Evolutionary conservation across 2,329 filamentous ascomycete genomes (phyloP).

Genomic region (Aspergillus intermedius): DNA sequence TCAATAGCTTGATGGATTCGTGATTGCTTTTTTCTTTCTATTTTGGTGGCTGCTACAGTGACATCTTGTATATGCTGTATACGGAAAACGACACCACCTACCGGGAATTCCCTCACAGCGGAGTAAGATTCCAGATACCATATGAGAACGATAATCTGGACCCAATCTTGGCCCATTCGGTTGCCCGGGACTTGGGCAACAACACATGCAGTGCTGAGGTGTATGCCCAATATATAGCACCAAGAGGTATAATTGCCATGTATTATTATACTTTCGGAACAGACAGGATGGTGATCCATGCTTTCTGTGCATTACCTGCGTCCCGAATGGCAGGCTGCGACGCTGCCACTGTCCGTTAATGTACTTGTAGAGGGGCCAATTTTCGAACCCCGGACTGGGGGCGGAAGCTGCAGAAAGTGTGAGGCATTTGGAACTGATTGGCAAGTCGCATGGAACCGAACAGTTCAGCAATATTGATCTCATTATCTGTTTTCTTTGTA

Average conservation of each 20-base stretch:
- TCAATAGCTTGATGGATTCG: no score
- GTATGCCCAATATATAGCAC: slow-evolving; percentile 21
- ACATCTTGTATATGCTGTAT: background rate
- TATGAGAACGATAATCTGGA: background rate
- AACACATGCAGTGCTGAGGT: slow-evolving; percentile 16
- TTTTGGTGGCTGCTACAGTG: no score
- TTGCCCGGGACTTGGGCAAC: slow-evolving; percentile 19
- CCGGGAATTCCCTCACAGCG: background rate
- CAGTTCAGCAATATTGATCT: no score
- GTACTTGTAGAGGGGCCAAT: no score
- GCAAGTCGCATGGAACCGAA: no score
- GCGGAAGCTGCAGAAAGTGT: no score
- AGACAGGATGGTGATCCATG: slow-evolving; percentile 11
- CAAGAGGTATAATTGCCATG: background rate
- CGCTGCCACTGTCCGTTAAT: background rate
- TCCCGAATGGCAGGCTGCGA: slow-evolving; percentile 12
- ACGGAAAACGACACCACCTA: slow-evolving; percentile 2
- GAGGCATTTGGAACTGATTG: no score
- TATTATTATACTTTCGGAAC: slow-evolving; percentile 3
- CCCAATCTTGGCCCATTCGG: slow-evolving; percentile 8
- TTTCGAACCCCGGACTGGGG: no score
- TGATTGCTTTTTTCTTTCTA: no score
- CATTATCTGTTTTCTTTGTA: no score
- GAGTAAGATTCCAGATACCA: no score
- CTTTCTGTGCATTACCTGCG: slow-evolving; percentile 9